A percentile compares a stretch with the other conserved stretches of the same genome.
These are phyloP conservation scores for Litsea cubeba DNA, from an alignment of 164 flowering plant species.

Conservation along the genomic window DNA sequence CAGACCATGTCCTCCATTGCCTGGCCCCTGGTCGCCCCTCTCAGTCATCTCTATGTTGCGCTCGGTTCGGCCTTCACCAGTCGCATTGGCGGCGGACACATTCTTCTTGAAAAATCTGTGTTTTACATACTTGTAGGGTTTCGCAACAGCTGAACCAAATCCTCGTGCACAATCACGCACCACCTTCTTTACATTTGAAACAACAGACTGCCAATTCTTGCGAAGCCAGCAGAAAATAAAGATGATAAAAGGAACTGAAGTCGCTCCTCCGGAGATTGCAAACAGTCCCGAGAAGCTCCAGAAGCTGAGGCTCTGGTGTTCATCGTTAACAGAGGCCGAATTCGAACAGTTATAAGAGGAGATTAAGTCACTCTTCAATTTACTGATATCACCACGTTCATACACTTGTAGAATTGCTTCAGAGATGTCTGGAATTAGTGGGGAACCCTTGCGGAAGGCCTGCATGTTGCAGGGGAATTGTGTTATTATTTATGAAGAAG, in stretches of 20 bases:
- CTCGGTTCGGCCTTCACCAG: too few relatives aligned
- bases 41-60: too few relatives aligned
- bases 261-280: slow-evolving; percentile 15
- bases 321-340: neutral
- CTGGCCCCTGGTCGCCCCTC: too few relatives aligned
- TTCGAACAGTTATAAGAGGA: slow-evolving; percentile 12
- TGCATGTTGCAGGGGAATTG: slow-evolving; percentile 1
- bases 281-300: slow-evolving; percentile 19
- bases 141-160: too few relatives aligned
- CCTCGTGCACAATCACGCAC: too few relatives aligned
- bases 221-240: neutral
- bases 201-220: neutral
- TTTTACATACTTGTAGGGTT: too few relatives aligned
- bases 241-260: neutral
- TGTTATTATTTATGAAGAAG: too few relatives aligned
- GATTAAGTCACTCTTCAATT: slow-evolving; percentile 17
- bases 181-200: too few relatives aligned
- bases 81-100: too few relatives aligned
- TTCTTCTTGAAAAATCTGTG: too few relatives aligned
- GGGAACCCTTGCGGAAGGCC: slow-evolving; percentile 32
- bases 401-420: slow-evolving; percentile 23
- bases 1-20: too few relatives aligned
- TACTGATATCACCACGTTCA: slow-evolving; percentile 16
- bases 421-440: slow-evolving; percentile 21
- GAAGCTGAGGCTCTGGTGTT: slow-evolving; percentile 12